phyloP scores from a whole-genome alignment of 768 basidiomycete species.

The Mycena venus region DNA sequence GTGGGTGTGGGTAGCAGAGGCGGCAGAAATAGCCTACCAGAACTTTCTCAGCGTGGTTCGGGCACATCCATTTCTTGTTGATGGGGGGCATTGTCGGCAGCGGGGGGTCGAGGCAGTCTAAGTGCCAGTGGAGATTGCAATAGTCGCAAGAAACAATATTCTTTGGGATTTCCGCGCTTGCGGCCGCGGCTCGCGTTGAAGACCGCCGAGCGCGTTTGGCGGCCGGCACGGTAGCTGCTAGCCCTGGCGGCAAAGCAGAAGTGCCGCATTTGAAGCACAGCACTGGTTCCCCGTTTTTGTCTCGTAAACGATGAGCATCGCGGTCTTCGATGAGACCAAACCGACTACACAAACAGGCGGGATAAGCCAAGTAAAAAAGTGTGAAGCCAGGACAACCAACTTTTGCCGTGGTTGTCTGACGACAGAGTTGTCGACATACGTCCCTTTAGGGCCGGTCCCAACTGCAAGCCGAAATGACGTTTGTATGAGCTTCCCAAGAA shows the following conservation, averaged over 20 bases:
- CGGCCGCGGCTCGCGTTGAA: conserved; percentile 53
- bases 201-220: conserved; percentile 68
- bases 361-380: conserved; percentile 21
- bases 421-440: conserved; percentile 86
- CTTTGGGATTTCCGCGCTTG: conserved; percentile 69
- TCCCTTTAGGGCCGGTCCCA: conserved; percentile 80
- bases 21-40: conserved; percentile 59
- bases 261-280: conserved; percentile 92
- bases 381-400: conserved; percentile 61
- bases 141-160: conserved; percentile 95
- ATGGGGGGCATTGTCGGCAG: conserved; percentile 86
- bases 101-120: conserved; percentile 96
- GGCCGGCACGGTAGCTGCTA: conserved; percentile 66
- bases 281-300: conserved; percentile 86
- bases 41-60: conserved; percentile 92
- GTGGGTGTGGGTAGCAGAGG: conserved; percentile 28
- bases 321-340: conserved; percentile 92
- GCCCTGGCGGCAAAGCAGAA: conserved; percentile 75
- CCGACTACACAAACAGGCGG: conserved; percentile 60
- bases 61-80: conserved; percentile 98
- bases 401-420: conserved; percentile 84
- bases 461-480: conserved; percentile 62
- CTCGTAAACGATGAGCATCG: conserved; percentile 88
- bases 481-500: conserved; percentile 18
- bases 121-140: conserved; percentile 95